phyloP scores from a whole-genome alignment of 768 basidiomycete genomes.

The Hortiboletus campestris region DNA sequence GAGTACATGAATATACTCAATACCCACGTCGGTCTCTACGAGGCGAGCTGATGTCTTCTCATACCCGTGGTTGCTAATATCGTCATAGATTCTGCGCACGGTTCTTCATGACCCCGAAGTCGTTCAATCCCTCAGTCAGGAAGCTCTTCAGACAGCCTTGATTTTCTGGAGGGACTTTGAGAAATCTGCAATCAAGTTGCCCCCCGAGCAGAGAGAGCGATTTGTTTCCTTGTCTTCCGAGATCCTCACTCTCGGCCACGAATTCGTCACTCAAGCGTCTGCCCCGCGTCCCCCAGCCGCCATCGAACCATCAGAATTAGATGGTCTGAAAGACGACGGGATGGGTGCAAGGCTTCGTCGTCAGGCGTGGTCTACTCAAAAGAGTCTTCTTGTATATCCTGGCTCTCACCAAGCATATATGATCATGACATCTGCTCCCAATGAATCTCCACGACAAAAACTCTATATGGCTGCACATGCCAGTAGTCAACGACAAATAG shows the following conservation, averaged over 20 bases:
- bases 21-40: constrained; percentile 86
- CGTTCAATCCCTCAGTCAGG: constrained; percentile 61
- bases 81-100: constrained; percentile 59
- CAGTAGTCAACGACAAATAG: constrained; percentile 71
- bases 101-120: constrained; percentile 70
- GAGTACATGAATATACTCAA: constrained; percentile 98
- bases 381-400: constrained; percentile 77
- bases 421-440: constrained; percentile 86
- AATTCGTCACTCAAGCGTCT: constrained; percentile 72
- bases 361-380: constrained; percentile 75
- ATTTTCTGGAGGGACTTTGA: constrained; percentile 98
- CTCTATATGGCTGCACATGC: constrained; percentile 82
- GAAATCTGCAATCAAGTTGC: constrained; percentile 91
- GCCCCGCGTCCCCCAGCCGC: constrained; percentile 62
- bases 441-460: constrained; percentile 76
- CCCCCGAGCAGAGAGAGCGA: constrained; percentile 67
- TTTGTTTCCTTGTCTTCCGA: constrained; percentile 91
- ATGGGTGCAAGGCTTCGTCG: constrained; percentile 72
- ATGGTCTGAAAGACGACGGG: constrained; percentile 72
- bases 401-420: constrained; percentile 89
- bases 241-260: constrained; percentile 82
- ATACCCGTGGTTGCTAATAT: constrained; percentile 18
- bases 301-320: constrained; percentile 66
- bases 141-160: constrained; percentile 82
- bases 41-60: constrained; percentile 51